Conservation (phyloP, 2,329 filamentous ascomycete genomes). For the Capronia americana region DNA sequence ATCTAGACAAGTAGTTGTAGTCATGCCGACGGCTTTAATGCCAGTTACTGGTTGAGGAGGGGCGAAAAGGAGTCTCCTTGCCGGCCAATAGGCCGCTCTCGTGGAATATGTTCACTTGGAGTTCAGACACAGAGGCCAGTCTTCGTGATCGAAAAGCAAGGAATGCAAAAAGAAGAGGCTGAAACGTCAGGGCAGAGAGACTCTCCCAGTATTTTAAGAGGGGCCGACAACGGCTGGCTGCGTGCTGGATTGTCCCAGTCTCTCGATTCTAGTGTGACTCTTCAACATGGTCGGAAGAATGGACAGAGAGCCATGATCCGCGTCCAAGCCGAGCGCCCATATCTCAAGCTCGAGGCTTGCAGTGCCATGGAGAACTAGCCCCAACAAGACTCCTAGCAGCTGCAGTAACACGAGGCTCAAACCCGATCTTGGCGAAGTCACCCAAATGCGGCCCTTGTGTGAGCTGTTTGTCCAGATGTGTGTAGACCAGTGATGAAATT, state of each 20-base stretch:
- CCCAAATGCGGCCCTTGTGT: not conserved
- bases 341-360: not conserved
- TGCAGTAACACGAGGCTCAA: not conserved
- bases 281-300: not conserved
- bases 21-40: not conserved
- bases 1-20: not conserved
- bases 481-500: not conserved
- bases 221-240: not conserved
- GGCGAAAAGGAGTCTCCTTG: not conserved
- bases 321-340: not conserved
- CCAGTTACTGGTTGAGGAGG: not conserved
- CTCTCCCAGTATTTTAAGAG: not conserved
- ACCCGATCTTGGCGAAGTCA: not conserved
- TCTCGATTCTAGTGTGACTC: not conserved
- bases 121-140: not conserved
- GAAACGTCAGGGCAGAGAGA: not conserved
- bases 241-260: not conserved
- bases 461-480: not conserved
- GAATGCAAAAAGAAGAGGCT: not conserved
- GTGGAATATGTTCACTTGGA: not conserved
- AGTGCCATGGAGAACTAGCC: not conserved
- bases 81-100: not conserved
- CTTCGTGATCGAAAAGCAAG: not conserved
- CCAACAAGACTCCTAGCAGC: not conserved
- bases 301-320: not conserved